These are phyloP conservation scores for Elongisporangium undulatum DNA, from an alignment of 352 stramenopile genomes.

Conservation along the genomic window DNA sequence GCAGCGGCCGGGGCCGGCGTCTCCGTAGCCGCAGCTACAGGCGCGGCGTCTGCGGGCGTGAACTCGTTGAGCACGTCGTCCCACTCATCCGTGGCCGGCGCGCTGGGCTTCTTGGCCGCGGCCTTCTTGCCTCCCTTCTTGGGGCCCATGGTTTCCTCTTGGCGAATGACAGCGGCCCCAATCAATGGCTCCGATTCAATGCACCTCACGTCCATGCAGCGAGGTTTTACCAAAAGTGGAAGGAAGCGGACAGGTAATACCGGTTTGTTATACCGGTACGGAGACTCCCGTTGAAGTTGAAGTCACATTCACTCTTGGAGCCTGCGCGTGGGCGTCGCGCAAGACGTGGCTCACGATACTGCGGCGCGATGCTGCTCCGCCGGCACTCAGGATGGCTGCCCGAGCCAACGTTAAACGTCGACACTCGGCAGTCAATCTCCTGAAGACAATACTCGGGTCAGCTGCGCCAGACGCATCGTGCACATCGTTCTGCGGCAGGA, in stretches of 20 bases:
- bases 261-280: not conserved
- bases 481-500: too few relatives aligned
- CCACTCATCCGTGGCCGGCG: constrained; percentile 42
- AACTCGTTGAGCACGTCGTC: constrained; percentile 80
- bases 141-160: constrained; percentile 43
- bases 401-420: too few relatives aligned
- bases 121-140: constrained; percentile 78
- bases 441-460: too few relatives aligned
- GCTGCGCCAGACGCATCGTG: too few relatives aligned
- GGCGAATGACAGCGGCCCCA: not conserved
- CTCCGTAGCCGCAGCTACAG: constrained; percentile 6
- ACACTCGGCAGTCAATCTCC: too few relatives aligned
- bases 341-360: not conserved
- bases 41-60: constrained; percentile 13
- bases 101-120: constrained; percentile 45
- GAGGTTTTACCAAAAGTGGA: not conserved
- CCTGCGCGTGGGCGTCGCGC: not conserved
- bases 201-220: constrained; percentile 1
- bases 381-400: too few relatives aligned
- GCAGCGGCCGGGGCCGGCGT: constrained; percentile 7
- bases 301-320: not conserved
- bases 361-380: too few relatives aligned
- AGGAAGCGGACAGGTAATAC: not conserved
- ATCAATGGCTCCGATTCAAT: constrained; percentile 5
- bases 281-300: not conserved